Evolutionary conservation across 495 filamentous ascomycete species (phyloP), one percentile per base, ranked within the genome.

Genomic region (Talaromyces wortmannii): DNA sequence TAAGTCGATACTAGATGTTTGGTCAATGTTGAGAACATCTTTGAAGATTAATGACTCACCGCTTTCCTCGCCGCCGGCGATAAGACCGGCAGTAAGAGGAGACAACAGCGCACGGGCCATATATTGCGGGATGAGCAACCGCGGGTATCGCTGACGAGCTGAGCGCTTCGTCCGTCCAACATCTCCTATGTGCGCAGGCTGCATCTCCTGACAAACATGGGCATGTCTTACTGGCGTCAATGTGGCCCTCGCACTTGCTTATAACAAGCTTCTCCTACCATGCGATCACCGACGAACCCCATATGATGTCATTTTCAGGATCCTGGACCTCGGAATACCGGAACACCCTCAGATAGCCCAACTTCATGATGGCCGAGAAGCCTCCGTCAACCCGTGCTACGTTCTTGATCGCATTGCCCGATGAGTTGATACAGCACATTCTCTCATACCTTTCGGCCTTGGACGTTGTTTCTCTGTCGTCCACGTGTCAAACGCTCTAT

Each of bases 391-490:
- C 8, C 13, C 8, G 52, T n/a, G 43, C 8, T 42, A 17, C 2
- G 36, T 40, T 8, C 7, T 53, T 86, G 3, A 59, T 72, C 30
- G 59, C 69, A 31, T 75, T 90, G 1, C 88, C 88, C 4, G 48
- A 77, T 40, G 88, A 91, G 59, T 65, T 91, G 3, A 69, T 89
- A 31, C 71, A 82, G 52, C 62, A 74, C 12, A 84, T 91, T 46
- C 60, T 89, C 12, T 76, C 75, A 17, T 82, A 81, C 58, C 75
- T 91, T 11, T 67, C 75, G 7, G 78, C 86, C 0, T 43, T 65
- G 36, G 83, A 86, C 50, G 77, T 92, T 5, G 71, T 65, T 31
- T 60, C 65, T 8, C 59, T 85, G 18, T 81, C 83, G 1, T 62
- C 55, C 10, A 83, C 83, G 6, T 89, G 83, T 59, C 78, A 71